phyloP scores from a whole-genome alignment of 495 filamentous ascomycete genomes.

The Penicillium arizonense region DNA sequence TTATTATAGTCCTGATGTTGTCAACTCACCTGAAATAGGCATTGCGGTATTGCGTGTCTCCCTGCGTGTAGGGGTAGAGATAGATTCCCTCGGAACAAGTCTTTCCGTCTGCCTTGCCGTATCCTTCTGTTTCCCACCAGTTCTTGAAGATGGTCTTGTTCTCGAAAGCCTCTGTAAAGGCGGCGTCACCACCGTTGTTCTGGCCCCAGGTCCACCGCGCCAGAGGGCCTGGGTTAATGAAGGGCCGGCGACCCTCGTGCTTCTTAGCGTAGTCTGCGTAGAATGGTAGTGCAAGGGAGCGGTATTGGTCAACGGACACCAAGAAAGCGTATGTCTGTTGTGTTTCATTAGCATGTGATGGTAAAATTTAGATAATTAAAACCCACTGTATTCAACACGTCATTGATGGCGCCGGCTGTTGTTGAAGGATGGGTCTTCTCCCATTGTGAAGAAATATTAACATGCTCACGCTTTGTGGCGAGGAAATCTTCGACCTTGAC shows the following conservation, averaged over 20 bases:
- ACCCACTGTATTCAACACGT: constrained; percentile 9
- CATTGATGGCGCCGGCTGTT: constrained; percentile 29
- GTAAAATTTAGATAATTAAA: background rate
- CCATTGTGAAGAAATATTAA: constrained; percentile 43
- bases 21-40: constrained; percentile 14
- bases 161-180: constrained; percentile 32
- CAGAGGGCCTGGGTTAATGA: constrained; percentile 54
- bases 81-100: constrained; percentile 43
- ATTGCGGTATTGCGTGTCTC: constrained; percentile 33
- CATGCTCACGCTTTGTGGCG: constrained; percentile 24
- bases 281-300: constrained; percentile 47
- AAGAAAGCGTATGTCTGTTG: constrained; percentile 47
- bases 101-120: constrained; percentile 29
- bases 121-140: constrained; percentile 53
- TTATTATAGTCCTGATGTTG: accelerated
- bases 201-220: constrained; percentile 57
- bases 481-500: constrained; percentile 40
- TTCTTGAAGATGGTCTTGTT: constrained; percentile 52
- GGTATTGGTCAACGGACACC: constrained; percentile 51
- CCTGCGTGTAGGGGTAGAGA: constrained; percentile 29
- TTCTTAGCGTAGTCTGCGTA: constrained; percentile 50
- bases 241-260: constrained; percentile 47
- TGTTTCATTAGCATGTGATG: background rate
- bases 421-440: constrained; percentile 30
- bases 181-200: constrained; percentile 29